Base-by-base conservation (phyloP, 768 basidiomycete genomes). In the Galerina marginata region DNA sequence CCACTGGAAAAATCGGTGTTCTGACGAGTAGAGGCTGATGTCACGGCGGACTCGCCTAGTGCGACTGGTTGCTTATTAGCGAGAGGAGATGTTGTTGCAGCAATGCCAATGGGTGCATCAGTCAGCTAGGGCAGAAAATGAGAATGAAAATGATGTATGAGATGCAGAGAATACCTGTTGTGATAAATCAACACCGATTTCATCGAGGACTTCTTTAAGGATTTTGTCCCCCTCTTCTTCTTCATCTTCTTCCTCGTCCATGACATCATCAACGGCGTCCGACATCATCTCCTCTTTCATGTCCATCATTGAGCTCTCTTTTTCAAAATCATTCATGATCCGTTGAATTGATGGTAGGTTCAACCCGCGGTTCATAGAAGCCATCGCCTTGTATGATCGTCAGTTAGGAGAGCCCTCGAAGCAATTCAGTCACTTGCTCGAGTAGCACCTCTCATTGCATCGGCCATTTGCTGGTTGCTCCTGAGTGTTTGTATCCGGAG, bases 271-370 rank as follows among this genome's bases (percentile, higher is more conserved):
- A 14, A 99, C 92, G 12, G 95, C 91, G 61, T 99, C 97, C 20
- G 92, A 93, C 97, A 98, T 99, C 93, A 99, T 98, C 74, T 97
- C 96, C 77, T 98, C 97, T 74, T 98, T 99, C 97, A 99, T 99
- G 76, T 99, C 97, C 97, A 99, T 99, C 77, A 90, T 94, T 4
- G 94, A 88, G 67, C 91, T 96, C 77, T 99, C 97, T 69, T 88
- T 91, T 80, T 99, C 97, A 69, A 99, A 99, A 47, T 99, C 96
- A 67, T 89, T 93, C 93, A 99, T 96, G 71, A 99, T 99, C 54
- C 88, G 86, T 72, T 95, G 93, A 60, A 99, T 99, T 62, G 87
- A 86, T 14, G 97, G 97, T 14, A 99, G 84, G 75, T 99, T 99
- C 63, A 99, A 84, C 43, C 93, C 93, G 49, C 93, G 86, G 72